Base-by-base conservation (phyloP, 73 alveolate species). In the Paramecium sonneborni region DNA sequence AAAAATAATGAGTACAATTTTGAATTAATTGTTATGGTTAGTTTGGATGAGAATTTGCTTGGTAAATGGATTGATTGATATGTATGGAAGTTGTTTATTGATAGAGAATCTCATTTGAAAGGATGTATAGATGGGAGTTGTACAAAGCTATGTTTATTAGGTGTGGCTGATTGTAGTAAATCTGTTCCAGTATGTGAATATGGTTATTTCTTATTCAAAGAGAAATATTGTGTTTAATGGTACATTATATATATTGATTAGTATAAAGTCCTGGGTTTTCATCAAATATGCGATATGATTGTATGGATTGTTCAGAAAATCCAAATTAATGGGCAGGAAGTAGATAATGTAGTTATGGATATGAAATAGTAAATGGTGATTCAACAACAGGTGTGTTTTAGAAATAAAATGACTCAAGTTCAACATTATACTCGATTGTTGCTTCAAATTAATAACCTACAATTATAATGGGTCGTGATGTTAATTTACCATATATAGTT, bases 231-330 rank as follows among this genome's bases (percentile, higher is more conserved):
- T 11, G 69, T 79, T 11, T 14, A 79, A 44, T 43, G 90, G 90
- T 79, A 79, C n/a, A n/a, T 43, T 0, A 5, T 43, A 18, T 24
- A n/a, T 1, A 41, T 5, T 0, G 30, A 1, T 8, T 41, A 74
- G 15, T 74, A 5, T 21, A 12, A 30, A 79, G 44, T 32, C 90
- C 41, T 7, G 55, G 44, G 9, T 26, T 43, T 46, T 62, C 44
- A 5, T 37, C 55, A 34, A 38, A 35, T 43, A 43, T 26, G 26
- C 90, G 84, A 23, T 24, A 10, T 43, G 41, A 79, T 23, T 79
- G 90, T 44, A 46, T 39, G 90, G 90, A 79, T 41, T 79, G 90
- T 79, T 37, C 5, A 1, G 90, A 79, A 46, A 79, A 79, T 28
- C 74, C 90, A 14, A 20, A 7, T 0, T 37, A 26, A 24, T 79